Percentiles rank a stretch among this genome's conserved stretches.
These are phyloP conservation scores for Bjerkandera adusta DNA, from an alignment of 1,284 basidiomycete genomes.

Conservation along the genomic window DNA sequence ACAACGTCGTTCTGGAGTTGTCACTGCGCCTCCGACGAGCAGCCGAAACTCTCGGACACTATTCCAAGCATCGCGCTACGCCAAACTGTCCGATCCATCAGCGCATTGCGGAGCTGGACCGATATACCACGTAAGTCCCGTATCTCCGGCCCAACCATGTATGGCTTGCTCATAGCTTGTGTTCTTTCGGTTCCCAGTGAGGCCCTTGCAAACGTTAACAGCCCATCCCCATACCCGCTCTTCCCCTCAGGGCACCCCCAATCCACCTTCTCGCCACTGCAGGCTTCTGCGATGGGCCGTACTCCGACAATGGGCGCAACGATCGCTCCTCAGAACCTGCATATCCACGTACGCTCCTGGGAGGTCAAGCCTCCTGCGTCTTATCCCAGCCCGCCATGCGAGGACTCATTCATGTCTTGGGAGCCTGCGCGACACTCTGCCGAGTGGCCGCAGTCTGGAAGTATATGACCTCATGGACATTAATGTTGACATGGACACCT, in stretches of 20 bases:
- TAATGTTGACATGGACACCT: neutral
- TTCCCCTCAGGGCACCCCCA: neutral
- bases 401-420: constrained; percentile 48
- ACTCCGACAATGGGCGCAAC: constrained; percentile 4
- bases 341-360: constrained; percentile 30
- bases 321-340: constrained; percentile 29
- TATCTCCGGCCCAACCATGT: constrained; percentile 13
- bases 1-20: constrained; percentile 57
- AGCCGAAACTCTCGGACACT: constrained; percentile 50
- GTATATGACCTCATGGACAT: neutral
- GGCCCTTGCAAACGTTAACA: constrained; percentile 35
- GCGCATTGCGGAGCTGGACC: constrained; percentile 54
- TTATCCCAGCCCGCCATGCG: constrained; percentile 31
- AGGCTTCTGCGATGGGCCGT: neutral
- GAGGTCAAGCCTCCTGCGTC: constrained; percentile 22
- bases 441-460: constrained; percentile 15
- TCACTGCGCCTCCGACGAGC: constrained; percentile 60
- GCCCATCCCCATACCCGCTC: constrained; percentile 12
- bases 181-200: constrained; percentile 24
- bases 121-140: constrained; percentile 50
- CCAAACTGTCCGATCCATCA: constrained; percentile 48
- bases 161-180: neutral
- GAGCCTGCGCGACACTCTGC: constrained; percentile 32
- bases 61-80: constrained; percentile 45
- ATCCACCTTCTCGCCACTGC: constrained; percentile 2